phyloP scores from a whole-genome alignment of 1,139 yeast genomes.

The Lipomyces yarrowii region DNA sequence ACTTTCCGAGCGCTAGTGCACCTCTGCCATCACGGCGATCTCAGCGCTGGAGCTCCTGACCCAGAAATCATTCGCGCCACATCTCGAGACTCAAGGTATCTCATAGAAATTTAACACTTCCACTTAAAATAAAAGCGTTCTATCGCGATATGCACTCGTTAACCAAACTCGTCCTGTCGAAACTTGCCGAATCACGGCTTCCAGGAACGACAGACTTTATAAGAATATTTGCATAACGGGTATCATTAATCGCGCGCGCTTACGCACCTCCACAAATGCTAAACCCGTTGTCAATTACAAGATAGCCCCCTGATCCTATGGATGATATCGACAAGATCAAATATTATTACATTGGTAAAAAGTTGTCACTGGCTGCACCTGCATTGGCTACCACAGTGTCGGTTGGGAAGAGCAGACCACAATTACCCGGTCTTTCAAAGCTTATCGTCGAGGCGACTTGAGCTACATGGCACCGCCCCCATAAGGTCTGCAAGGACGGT shows the following conservation, averaged over 20 bases:
- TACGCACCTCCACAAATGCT: no score
- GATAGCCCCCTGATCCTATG: slow-evolving; percentile 1
- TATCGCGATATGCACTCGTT: no score
- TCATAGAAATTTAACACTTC: no score
- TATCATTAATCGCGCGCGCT: no score
- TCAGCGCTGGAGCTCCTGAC: not conserved
- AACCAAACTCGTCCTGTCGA: no score
- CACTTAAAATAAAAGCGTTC: no score
- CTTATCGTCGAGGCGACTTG: not conserved
- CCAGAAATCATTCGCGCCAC: not conserved
- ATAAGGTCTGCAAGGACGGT: not conserved
- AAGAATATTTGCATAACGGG: no score
- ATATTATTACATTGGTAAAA: slow-evolving; percentile 1
- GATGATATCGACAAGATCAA: slow-evolving; percentile 56
- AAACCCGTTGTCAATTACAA: no score
- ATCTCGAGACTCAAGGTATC: no score
- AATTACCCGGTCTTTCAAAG: not conserved
- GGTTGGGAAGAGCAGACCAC: not conserved
- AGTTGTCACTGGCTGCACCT: no score
- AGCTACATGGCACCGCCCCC: not conserved
- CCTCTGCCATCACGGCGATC: not conserved
- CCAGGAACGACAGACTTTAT: no score
- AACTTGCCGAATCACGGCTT: no score
- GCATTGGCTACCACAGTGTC: not conserved
- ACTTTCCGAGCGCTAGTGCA: not conserved